These are phyloP conservation scores for Pyrus hybrid DNA, from an alignment of 331 rosid genomes.

Conservation along the genomic window DNA sequence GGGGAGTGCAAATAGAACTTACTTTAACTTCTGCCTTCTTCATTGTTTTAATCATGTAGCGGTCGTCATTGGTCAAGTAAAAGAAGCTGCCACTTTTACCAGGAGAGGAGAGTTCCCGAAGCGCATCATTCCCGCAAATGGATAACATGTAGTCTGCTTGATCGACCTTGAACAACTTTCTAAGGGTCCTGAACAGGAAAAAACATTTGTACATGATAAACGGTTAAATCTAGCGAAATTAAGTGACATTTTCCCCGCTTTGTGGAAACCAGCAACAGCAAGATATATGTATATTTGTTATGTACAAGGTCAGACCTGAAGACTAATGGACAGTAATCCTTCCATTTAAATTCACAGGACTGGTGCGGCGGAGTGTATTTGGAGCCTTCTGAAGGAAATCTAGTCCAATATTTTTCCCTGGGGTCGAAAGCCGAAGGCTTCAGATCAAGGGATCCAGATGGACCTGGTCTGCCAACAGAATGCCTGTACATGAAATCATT, in stretches of 20 bases:
- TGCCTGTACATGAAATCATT: conserved; percentile 37
- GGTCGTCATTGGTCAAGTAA: conserved; percentile 77
- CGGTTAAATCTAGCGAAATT: not conserved
- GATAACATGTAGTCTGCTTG: conserved; percentile 84
- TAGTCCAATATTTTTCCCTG: conserved; percentile 75
- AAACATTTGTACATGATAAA: too few species aligned
- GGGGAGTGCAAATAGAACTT: conserved; percentile 16
- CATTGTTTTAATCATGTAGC: conserved; percentile 80
- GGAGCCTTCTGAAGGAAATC: conserved; percentile 78
- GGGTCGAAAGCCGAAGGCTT: conserved; percentile 86
- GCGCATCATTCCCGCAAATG: conserved; percentile 70
- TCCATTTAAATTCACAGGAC: conserved; percentile 72
- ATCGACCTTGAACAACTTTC: conserved; percentile 76
- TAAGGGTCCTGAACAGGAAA: conserved; percentile 37
- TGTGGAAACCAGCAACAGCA: not conserved
- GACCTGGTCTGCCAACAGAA: conserved; percentile 79
- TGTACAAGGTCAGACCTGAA: conserved; percentile 43
- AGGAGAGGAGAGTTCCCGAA: conserved; percentile 77
- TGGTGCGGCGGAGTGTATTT: conserved; percentile 79
- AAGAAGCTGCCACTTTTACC: conserved; percentile 92
- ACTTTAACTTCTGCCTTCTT: conserved; percentile 80
- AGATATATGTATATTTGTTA: not conserved
- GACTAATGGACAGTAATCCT: conserved; percentile 80
- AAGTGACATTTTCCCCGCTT: not conserved
- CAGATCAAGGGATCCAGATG: conserved; percentile 54